Percentiles rank a stretch among this genome's conserved stretches.
These are phyloP conservation scores for Catharanthus roseus DNA, from an alignment of 257 asterid genomes.

Conservation along the genomic window DNA sequence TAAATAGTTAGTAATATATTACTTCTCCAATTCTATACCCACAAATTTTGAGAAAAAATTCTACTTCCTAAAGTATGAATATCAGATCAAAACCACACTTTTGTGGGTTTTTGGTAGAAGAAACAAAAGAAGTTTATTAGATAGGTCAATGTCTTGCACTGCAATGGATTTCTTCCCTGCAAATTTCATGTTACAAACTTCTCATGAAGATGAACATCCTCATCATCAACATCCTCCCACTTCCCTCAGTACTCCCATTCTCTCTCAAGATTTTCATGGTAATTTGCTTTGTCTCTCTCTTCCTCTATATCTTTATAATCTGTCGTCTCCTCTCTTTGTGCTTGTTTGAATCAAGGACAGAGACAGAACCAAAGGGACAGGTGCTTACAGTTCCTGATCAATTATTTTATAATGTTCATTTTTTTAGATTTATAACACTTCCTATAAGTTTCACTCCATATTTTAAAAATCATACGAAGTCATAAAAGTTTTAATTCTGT, in stretches of 20 bases:
- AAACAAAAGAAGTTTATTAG: background rate
- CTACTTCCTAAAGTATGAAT: constrained; percentile 16
- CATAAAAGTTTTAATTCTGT: no score
- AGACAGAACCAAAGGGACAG: no score
- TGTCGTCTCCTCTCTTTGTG: no score
- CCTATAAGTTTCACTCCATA: no score
- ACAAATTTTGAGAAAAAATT: background rate
- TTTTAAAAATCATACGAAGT: no score
- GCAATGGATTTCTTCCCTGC: constrained; percentile 77
- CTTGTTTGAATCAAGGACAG: no score
- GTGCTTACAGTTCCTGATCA: no score
- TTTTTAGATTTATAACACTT: no score
- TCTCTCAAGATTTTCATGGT: constrained; percentile 40
- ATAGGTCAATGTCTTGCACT: constrained; percentile 43
- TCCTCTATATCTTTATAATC: background rate
- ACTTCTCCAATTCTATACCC: background rate
- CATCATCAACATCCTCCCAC: constrained; percentile 38
- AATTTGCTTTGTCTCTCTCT: constrained; percentile 6
- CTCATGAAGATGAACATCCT: constrained; percentile 36
- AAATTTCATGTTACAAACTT: constrained; percentile 72
- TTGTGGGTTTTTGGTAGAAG: constrained; percentile 19
- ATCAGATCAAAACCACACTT: constrained; percentile 22
- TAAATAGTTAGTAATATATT: constrained; percentile 15
- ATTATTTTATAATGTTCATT: no score
- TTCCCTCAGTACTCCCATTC: constrained; percentile 32